Conservation (phyloP, 1,284 basidiomycete species). For the Sanghuangporus sanghuang region DNA sequence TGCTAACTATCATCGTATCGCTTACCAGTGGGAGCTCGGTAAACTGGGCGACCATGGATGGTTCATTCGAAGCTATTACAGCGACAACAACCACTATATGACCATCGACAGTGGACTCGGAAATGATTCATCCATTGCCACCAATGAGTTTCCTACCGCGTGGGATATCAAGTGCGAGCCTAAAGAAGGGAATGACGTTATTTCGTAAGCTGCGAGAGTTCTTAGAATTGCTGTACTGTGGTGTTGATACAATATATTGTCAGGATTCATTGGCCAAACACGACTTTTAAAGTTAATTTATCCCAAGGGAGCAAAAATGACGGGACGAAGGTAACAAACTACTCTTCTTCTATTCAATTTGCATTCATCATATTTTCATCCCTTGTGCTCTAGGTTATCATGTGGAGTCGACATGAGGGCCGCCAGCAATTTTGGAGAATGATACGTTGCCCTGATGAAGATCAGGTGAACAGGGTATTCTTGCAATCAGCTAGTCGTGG, state of each 20-base stretch:
- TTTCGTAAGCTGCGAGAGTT: neutral
- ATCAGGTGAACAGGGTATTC: neutral
- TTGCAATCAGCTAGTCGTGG: neutral
- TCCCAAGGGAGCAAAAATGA: neutral
- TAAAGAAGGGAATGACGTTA: neutral
- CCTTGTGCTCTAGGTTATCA: neutral
- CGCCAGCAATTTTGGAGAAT: neutral
- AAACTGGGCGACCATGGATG: constrained; percentile 7
- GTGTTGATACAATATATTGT: neutral
- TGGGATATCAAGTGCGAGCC: constrained; percentile 6
- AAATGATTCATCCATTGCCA: neutral
- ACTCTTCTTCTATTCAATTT: neutral
- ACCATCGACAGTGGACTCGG: constrained; percentile 1
- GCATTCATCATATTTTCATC: neutral
- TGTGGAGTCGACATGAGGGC: neutral
- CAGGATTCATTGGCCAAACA: neutral
- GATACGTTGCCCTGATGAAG: neutral
- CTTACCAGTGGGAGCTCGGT: constrained; percentile 5
- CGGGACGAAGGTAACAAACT: neutral
- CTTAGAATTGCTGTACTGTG: neutral
- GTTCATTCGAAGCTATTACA: constrained; percentile 12
- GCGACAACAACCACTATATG: neutral
- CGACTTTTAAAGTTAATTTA: neutral
- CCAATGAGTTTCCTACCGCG: constrained; percentile 6
- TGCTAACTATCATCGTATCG: neutral